A percentile compares a stretch with the other conserved stretches of the same genome.
phyloP scores from a whole-genome alignment of 2,329 filamentous ascomycete species.

The Colletotrichum godetiae region DNA sequence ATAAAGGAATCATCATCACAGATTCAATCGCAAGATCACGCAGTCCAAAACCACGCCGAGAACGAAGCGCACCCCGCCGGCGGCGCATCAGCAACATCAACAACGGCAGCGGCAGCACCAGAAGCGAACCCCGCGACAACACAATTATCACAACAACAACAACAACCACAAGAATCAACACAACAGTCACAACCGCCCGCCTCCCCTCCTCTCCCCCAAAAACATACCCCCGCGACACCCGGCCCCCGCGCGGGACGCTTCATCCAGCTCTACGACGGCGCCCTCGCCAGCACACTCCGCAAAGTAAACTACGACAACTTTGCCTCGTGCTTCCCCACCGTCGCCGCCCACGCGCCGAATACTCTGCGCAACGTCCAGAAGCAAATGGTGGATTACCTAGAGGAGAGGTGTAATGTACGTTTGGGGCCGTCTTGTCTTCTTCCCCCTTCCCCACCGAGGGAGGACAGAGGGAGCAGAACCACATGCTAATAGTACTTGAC shows the following conservation, averaged over 20 bases:
- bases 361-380: conserved; percentile 66
- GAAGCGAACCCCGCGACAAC: not conserved
- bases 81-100: not conserved
- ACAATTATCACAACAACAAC: not conserved
- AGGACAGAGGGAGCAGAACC: conserved; percentile 17
- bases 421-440: not conserved
- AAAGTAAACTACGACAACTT: conserved; percentile 67
- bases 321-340: conserved; percentile 70
- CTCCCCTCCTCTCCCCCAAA: conserved; percentile 53
- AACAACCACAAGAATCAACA: not conserved
- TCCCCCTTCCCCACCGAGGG: not conserved
- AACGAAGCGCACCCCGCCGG: not conserved
- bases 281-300: conserved; percentile 63
- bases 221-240: conserved; percentile 57
- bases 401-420: conserved; percentile 62
- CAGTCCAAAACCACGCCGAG: not conserved
- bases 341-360: conserved; percentile 61
- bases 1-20: not conserved
- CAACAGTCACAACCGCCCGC: conserved; percentile 37
- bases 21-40: not conserved
- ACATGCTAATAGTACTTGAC: not conserved
- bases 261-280: conserved; percentile 63
- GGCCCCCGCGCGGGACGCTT: conserved; percentile 69
- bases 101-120: not conserved
- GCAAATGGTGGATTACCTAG: conserved; percentile 68